Base-by-base conservation (phyloP, 2,329 filamentous ascomycete genomes). In the Ophiocordyceps unilateralis region DNA sequence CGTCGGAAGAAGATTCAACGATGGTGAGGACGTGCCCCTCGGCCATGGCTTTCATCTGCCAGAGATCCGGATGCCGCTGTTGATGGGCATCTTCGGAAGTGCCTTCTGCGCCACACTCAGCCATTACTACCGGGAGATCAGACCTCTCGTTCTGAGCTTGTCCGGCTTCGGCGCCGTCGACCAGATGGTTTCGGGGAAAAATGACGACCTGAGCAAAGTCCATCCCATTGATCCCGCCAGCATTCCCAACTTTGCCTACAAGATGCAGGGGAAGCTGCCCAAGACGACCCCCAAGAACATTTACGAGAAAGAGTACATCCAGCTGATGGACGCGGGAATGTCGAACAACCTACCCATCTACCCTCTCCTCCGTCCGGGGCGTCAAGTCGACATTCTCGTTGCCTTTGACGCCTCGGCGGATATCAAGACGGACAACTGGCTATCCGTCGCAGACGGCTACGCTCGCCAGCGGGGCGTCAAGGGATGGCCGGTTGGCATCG, bases 291-390 rank as follows among this genome's bases (percentile, higher is more conserved):
- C 91, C 0, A 74, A 80, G 26, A 86, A 76, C 45, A 75, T 94
- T 34, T 78, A 83, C 52, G 67, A 75, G 17, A 71, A 70, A 14
- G 69, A 79, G 39, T 81, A 93, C 57, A 69, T 89, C 17, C 80
- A 84, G 49, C 70, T 89, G 15, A 96, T 95, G 88, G 91, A 98
- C 59, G 88, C 91, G 2, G 91, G 91, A 41, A 98, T 98, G 91
- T 93, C 84, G 49, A 96, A 98, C 58, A 98, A 98, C 55, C 69
- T 98, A 9, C 91, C 91, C 2, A 88, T 96, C 37, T 98, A 98
- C 57, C 91, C 91, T 0, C 72, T 96, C 4, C 76, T 98, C 17
- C 78, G 91, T 11, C 86, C 86, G 0, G 89, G 88, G 2, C 75
- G 91, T 30, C 74, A 93, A 44, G 81, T 98, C 6, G 91, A 98